A percentile compares a stretch with the other conserved stretches of the same genome.
Evolutionary conservation across 1,284 basidiomycete species (phyloP).

Genomic region (Papiliotrema laurentii): DNA sequence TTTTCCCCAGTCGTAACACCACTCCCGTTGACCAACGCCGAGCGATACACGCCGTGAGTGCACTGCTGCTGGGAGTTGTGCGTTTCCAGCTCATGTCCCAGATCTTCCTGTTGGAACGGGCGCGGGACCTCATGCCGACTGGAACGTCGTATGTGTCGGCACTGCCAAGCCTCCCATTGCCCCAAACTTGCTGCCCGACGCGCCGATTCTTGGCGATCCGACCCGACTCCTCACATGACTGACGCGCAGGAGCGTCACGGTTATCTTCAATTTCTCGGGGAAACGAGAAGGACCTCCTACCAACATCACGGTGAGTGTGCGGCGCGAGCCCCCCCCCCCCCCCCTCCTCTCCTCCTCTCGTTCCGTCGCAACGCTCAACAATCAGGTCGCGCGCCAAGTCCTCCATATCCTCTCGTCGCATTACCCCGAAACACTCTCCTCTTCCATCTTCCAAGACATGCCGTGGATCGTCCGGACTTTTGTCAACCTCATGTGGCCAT

Average conservation of each 20-base stretch:
- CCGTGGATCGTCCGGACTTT: conserved; percentile 38
- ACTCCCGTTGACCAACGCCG: conserved; percentile 23
- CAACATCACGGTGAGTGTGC: conserved; percentile 20
- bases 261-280: conserved; percentile 42
- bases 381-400: conserved; percentile 22
- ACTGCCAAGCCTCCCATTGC: not conserved
- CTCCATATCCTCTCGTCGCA: conserved; percentile 26
- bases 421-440: conserved; percentile 35
- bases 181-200: not conserved
- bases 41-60: conserved; percentile 23
- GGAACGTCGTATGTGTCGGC: conserved; percentile 30
- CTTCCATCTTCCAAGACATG: conserved; percentile 31
- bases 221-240: too few species aligned
- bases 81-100: conserved; percentile 3
- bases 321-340: too few species aligned
- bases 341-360: not conserved
- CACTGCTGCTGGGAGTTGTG: not conserved
- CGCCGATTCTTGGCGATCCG: too few species aligned
- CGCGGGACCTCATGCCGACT: conserved; percentile 36
- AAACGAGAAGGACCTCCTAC: conserved; percentile 38
- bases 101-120: conserved; percentile 41
- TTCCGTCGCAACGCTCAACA: not conserved
- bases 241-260: conserved; percentile 18
- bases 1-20: conserved; percentile 34
- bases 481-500: conserved; percentile 41